A percentile compares a stretch with the other conserved stretches of the same genome.
Conservation (phyloP, 2,329 filamentous ascomycete genomes). For the Alternaria gansuensis region DNA sequence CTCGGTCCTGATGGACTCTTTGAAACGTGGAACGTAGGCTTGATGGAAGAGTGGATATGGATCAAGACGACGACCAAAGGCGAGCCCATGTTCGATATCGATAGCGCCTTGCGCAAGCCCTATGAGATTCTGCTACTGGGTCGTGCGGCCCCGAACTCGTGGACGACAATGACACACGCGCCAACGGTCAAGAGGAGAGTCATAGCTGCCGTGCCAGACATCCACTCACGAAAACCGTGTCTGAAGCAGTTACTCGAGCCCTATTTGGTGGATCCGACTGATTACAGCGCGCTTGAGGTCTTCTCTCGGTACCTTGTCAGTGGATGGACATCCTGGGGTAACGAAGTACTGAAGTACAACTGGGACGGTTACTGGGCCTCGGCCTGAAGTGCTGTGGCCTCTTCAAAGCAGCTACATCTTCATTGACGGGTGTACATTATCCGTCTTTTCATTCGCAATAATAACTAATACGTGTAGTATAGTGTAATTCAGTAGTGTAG, state of each 20-base stretch:
- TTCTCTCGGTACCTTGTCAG: conserved; percentile 78
- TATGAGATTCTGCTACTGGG: conserved; percentile 77
- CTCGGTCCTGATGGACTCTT: conserved; percentile 69
- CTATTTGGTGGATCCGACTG: conserved; percentile 57
- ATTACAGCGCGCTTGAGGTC: conserved; percentile 72
- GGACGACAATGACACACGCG: conserved; percentile 34
- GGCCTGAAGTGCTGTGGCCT: conserved; percentile 1
- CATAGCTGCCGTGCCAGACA: conserved; percentile 74
- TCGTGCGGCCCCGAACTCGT: conserved; percentile 46
- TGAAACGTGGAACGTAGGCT: conserved; percentile 70
- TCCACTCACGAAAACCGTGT: conserved; percentile 82
- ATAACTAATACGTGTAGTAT: background rate
- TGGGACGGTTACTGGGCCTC: conserved; percentile 61
- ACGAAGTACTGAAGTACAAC: conserved; percentile 77
- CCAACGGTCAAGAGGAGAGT: conserved; percentile 61
- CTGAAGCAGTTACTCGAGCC: conserved; percentile 68
- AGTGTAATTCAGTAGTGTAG: background rate
- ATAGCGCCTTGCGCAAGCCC: conserved; percentile 73
- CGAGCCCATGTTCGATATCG: conserved; percentile 69
- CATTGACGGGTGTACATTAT: background rate
- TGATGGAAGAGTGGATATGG: conserved; percentile 79
- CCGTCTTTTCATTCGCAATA: background rate
- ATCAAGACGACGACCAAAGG: conserved; percentile 74
- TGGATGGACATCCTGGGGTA: conserved; percentile 82
- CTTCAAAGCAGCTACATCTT: background rate